Evolutionary conservation across 306 rosid species (phyloP).

Genomic region (Myrica gale): DNA sequence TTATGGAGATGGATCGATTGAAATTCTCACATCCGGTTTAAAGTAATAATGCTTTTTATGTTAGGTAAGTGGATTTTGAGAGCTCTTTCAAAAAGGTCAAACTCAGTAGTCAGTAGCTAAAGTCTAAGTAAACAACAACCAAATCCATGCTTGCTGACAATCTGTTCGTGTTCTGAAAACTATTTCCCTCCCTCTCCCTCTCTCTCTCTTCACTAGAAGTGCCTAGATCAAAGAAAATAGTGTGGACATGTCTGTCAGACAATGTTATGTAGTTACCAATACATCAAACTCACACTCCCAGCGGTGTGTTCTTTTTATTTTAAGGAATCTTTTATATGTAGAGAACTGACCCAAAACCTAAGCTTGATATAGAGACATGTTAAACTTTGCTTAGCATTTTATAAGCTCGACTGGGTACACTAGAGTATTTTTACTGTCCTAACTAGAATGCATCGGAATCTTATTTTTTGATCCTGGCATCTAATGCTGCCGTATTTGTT

Average conservation of each 20-base stretch:
- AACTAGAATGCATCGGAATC: background rate
- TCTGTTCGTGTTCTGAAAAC: background rate
- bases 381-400: background rate
- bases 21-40: background rate
- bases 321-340: slow-evolving; percentile 1
- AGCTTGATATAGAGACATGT: background rate
- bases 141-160: background rate
- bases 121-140: background rate
- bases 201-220: background rate
- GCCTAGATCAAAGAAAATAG: background rate
- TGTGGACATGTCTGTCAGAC: background rate
- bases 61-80: slow-evolving; percentile 4
- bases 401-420: background rate
- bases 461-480: background rate
- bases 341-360: slow-evolving; percentile 10
- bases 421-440: background rate
- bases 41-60: background rate
- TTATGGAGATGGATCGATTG: background rate
- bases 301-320: slow-evolving; percentile 8
- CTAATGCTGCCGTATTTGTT: background rate
- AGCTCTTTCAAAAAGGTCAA: slow-evolving; percentile 2
- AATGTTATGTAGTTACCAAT: background rate
- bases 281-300: background rate
- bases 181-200: background rate
- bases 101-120: slow-evolving; percentile 5